Evolutionary conservation across 2,329 filamentous ascomycete genomes (phyloP).

Genomic region (Teratosphaeria pseudoeucalypti): DNA sequence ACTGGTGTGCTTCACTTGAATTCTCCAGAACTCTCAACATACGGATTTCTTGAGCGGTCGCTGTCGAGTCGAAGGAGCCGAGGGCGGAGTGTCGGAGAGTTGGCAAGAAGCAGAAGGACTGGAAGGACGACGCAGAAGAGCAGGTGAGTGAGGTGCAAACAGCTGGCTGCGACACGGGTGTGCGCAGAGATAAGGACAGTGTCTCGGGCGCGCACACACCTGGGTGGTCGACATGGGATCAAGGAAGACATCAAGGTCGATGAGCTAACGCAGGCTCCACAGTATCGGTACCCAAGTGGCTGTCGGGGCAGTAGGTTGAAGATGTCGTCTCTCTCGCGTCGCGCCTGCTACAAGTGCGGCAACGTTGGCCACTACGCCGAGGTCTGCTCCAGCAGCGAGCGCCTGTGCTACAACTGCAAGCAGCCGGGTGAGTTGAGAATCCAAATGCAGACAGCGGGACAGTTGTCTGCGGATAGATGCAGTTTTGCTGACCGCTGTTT

Average conservation of each 20-base stretch:
- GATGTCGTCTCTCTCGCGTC: conserved; percentile 44
- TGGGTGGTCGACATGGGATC: neutral
- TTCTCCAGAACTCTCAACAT: neutral
- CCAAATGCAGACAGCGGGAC: neutral
- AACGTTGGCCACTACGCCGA: conserved; percentile 53
- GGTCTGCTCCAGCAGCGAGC: conserved; percentile 95
- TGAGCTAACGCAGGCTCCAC: neutral
- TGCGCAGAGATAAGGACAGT: neutral
- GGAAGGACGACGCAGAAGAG: neutral
- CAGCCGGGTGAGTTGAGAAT: conserved; percentile 52
- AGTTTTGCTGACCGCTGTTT: conserved; percentile 14
- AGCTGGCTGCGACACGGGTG: neutral
- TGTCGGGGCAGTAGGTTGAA: conserved; percentile 10
- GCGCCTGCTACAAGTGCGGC: conserved; percentile 45
- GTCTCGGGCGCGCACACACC: neutral
- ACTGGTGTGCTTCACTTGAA: neutral
- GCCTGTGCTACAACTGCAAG: conserved; percentile 99
- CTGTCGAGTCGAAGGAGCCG: neutral
- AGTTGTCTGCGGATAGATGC: conserved; percentile 22
- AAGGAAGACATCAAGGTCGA: neutral
- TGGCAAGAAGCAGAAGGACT: neutral
- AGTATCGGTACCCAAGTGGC: neutral
- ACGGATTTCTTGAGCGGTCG: neutral
- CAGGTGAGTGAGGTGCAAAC: neutral
- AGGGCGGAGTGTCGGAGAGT: neutral